Base-by-base conservation (phyloP, 441 rosid species). In the Caryocar brasiliense region DNA sequence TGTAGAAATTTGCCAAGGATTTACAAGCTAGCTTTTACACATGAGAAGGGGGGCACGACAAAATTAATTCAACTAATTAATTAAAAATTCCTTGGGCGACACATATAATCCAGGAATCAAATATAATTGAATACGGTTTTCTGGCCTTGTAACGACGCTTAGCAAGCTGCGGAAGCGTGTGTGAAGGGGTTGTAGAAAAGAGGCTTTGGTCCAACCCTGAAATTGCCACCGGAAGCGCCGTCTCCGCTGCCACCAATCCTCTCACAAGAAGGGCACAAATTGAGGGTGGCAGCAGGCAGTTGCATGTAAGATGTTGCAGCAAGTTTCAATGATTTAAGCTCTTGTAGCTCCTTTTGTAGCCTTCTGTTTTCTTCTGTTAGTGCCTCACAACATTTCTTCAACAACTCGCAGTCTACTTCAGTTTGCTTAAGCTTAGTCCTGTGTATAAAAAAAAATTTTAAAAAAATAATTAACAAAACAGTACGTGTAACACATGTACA, bases 381-480 rank as follows among this genome's bases (percentile, higher is more conserved):
- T 12, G 76, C 75, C 55, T 83, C 91, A 17, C 90, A 87, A 57
- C 83, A 81, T 66, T 72, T 81, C 81, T 73, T 91, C 58, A 91
- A 63, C 21, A 78, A 62, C 65, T 85, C 91, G 51, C 83, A 85
- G 24, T 87, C 93, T 32, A 74, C 81, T 55, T 87, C 98, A 3
- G 91, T 91, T 39, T 91, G 96, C 79, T 91, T 91, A 73, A 91
- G 74, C 77, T 87, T 91, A 33, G 86, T 91, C 93, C 98, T 90
- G 72, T 20, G 47, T 26, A 66, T 10, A 12, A 15, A 21, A 0
- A 19, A 1, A 14, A 12, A 11, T 7, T 22, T 3, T 26, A 44
- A 2, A 34, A 54, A 29, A 41, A 8, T 0, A 26, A 18, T 36
- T 18, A 0, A 51, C 7, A 36, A 28, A 12, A 11, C 9, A 38